A percentile compares a stretch with the other conserved stretches of the same genome.
Evolutionary conservation across 768 basidiomycete species (phyloP).

Genomic region (Amanita pallidorosea): DNA sequence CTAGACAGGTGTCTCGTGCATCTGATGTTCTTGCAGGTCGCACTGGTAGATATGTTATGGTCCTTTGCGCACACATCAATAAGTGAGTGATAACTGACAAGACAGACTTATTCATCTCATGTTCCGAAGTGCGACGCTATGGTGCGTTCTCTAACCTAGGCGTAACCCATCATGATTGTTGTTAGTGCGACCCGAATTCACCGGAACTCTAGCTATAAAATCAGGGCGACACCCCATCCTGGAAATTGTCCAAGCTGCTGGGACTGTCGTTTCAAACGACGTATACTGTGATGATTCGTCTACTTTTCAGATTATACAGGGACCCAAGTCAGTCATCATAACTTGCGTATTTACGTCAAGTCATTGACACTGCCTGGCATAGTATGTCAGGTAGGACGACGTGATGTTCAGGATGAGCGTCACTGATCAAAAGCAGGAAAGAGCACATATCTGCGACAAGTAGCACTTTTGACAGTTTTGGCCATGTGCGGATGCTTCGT

Average conservation of each 20-base stretch:
- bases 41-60: slow-evolving; percentile 83
- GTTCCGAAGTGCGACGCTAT: slow-evolving; percentile 33
- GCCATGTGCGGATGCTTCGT: slow-evolving; percentile 90
- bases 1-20: not conserved
- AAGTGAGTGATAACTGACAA: slow-evolving; percentile 32
- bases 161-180: not conserved
- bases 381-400: slow-evolving; percentile 33
- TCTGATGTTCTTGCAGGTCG: slow-evolving; percentile 39
- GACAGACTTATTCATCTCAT: not conserved
- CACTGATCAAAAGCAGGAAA: slow-evolving; percentile 42
- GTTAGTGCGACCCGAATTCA: slow-evolving; percentile 84
- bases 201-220: slow-evolving; percentile 83
- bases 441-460: slow-evolving; percentile 86
- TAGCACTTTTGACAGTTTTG: slow-evolving; percentile 74
- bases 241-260: slow-evolving; percentile 58
- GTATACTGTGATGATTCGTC: slow-evolving; percentile 79
- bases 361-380: not conserved
- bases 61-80: slow-evolving; percentile 80
- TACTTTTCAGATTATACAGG: slow-evolving; percentile 85
- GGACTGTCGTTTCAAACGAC: slow-evolving; percentile 78
- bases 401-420: not conserved
- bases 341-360: not conserved
- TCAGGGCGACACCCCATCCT: slow-evolving; percentile 82
- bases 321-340: slow-evolving; percentile 58
- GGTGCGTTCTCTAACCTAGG: slow-evolving; percentile 15